Percentiles rank a stretch among this genome's conserved stretches.
Conservation (phyloP, 2,329 filamentous ascomycete species). For the Neofusicoccum kwambonambiense region DNA sequence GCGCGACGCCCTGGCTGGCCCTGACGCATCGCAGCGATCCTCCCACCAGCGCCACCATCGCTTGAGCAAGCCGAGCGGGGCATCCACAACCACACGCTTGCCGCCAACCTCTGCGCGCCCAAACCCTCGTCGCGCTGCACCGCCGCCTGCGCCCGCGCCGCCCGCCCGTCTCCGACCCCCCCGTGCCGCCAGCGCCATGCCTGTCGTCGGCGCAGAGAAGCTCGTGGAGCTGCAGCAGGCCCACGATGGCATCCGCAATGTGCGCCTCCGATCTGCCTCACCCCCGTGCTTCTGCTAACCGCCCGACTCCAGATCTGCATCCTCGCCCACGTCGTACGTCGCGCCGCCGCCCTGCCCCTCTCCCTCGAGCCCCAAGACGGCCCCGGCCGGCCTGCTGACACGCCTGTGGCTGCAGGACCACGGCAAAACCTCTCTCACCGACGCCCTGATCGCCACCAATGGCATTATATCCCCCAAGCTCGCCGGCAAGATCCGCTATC, state of each 20-base stretch:
- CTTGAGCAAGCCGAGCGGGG: neutral
- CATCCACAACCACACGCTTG: neutral
- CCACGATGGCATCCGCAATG: slow-evolving; percentile 88
- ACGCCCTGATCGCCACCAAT: slow-evolving; percentile 95
- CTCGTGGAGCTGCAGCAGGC: slow-evolving; percentile 86
- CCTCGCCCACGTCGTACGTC: slow-evolving; percentile 75
- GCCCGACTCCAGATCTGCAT: slow-evolving; percentile 75
- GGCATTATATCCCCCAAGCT: slow-evolving; percentile 98
- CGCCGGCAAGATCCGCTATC: slow-evolving; percentile 95
- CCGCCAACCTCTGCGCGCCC: neutral
- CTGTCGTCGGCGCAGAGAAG: slow-evolving; percentile 86
- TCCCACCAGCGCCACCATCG: neutral
- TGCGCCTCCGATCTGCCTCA: slow-evolving; percentile 45
- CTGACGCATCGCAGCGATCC: neutral
- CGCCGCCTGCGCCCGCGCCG: neutral
- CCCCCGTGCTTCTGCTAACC: neutral
- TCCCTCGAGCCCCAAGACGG: neutral
- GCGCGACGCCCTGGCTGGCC: neutral
- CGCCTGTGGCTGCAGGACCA: slow-evolving; percentile 63
- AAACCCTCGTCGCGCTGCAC: neutral
- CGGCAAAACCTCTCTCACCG: slow-evolving; percentile 95
- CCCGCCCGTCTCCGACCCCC: neutral
- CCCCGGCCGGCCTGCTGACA: slow-evolving; percentile 18
- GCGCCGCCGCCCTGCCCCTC: neutral
- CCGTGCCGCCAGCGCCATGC: slow-evolving; percentile 63